Conservation (phyloP, 2,329 filamentous ascomycete species). For the Trichoderma breve region DNA sequence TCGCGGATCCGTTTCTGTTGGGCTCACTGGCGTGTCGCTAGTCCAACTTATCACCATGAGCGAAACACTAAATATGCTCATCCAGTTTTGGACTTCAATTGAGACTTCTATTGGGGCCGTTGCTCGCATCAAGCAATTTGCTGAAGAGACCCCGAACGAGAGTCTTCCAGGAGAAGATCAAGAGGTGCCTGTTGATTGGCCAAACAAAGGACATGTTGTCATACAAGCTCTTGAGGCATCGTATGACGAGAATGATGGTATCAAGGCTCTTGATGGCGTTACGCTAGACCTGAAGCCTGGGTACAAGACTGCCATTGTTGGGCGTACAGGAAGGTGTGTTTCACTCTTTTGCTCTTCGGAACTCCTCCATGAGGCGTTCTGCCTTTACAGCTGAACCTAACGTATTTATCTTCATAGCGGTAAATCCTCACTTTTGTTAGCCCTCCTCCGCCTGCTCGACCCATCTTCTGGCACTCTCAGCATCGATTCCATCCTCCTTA, state of each 20-base stretch:
- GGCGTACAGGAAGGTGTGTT: slow-evolving; percentile 23
- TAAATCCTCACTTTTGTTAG: slow-evolving; percentile 49
- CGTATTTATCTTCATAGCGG: slow-evolving; percentile 39
- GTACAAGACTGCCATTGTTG: slow-evolving; percentile 6
- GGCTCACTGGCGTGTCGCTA: slow-evolving; percentile 35
- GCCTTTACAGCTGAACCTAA: slow-evolving; percentile 20
- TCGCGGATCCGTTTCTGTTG: slow-evolving; percentile 29
- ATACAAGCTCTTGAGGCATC: slow-evolving; percentile 30
- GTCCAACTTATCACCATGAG: slow-evolving; percentile 35
- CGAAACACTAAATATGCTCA: slow-evolving; percentile 36
- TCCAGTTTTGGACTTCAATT: slow-evolving; percentile 38
- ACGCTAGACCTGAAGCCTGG: slow-evolving; percentile 5
- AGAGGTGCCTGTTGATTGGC: slow-evolving; percentile 31
- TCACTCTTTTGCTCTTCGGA: slow-evolving; percentile 7
- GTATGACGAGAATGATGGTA: slow-evolving; percentile 23
- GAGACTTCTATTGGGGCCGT: slow-evolving; percentile 40
- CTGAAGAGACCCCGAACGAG: slow-evolving; percentile 30
- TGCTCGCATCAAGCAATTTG: slow-evolving; percentile 36
- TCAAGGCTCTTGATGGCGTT: slow-evolving; percentile 45
- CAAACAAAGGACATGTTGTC: slow-evolving; percentile 30
- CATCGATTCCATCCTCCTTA: slow-evolving; percentile 45
- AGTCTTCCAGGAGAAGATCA: slow-evolving; percentile 24
- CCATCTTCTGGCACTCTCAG: slow-evolving; percentile 37
- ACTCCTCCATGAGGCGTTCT: background rate
- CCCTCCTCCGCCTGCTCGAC: slow-evolving; percentile 49